Conservation (phyloP, 257 asterid species). For the Solanum virginianum region DNA sequence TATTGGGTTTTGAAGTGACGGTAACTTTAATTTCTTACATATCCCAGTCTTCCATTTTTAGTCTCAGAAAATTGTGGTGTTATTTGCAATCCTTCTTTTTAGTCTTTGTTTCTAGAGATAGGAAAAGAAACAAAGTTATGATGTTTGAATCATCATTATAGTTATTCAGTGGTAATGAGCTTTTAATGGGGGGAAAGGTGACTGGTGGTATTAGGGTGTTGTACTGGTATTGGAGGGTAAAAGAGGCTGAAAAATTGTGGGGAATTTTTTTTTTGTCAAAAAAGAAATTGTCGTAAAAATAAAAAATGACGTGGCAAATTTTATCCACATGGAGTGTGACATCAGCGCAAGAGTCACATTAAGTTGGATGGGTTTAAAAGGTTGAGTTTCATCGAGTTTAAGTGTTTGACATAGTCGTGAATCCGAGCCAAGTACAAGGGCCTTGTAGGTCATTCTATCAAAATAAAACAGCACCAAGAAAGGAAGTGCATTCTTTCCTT, state of each 20-base stretch:
- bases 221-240: background rate
- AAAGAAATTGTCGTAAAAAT: background rate
- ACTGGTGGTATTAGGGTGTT: background rate
- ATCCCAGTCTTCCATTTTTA: background rate
- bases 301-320: background rate
- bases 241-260: background rate
- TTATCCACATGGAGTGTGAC: background rate
- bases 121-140: too few relatives aligned
- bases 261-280: background rate
- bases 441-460: too few relatives aligned
- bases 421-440: accelerated
- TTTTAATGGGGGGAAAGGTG: background rate
- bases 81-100: background rate
- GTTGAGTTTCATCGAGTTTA: background rate
- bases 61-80: background rate
- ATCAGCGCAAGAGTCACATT: background rate
- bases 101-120: background rate
- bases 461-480: background rate
- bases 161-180: background rate
- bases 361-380: background rate
- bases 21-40: too few relatives aligned
- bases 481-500: background rate
- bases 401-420: background rate
- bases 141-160: too few relatives aligned
- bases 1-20: background rate